Conservation (phyloP, 2,329 filamentous ascomycete species). For the Cryphonectria naterciae region DNA sequence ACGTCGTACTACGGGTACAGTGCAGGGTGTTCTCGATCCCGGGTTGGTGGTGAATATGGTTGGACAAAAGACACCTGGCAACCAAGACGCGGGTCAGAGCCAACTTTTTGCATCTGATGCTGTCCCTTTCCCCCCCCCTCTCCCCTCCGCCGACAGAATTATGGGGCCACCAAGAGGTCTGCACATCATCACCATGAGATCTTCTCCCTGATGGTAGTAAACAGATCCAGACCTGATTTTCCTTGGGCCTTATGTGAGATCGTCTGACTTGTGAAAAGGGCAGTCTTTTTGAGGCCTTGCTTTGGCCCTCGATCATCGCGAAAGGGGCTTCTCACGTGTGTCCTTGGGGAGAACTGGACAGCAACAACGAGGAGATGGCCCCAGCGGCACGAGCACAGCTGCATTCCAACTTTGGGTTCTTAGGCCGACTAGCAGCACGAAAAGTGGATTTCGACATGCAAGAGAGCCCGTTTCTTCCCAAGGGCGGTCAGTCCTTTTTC, state of each 20-base stretch:
- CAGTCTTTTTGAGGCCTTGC: not conserved
- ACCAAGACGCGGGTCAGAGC: conserved; percentile 1
- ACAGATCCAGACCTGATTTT: not conserved
- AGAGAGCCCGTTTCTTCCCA: conserved; percentile 5
- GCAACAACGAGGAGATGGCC: not conserved
- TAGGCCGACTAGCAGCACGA: conserved; percentile 4
- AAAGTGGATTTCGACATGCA: conserved; percentile 22
- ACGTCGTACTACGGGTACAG: conserved; percentile 9
- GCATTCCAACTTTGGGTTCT: conserved; percentile 10
- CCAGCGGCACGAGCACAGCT: conserved; percentile 1
- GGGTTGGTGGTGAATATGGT: not conserved
- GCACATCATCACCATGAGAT: conserved; percentile 3
- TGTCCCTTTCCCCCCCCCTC: not conserved
- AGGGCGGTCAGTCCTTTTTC: conserved; percentile 18
- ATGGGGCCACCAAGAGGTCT: conserved; percentile 2
- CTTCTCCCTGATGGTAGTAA: not conserved
- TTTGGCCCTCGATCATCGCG: not conserved
- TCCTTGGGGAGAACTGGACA: not conserved
- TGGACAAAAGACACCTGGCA: conserved; percentile 6
- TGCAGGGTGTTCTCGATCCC: not conserved
- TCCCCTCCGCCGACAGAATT: not conserved
- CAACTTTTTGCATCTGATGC: conserved; percentile 12
- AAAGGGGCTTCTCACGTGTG: not conserved
- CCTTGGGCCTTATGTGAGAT: not conserved
- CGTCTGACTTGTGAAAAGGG: not conserved